A percentile compares a stretch with the other conserved stretches of the same genome.
Evolutionary conservation across 1,284 basidiomycete species (phyloP).

Genomic region (Schizophyllum amplum): DNA sequence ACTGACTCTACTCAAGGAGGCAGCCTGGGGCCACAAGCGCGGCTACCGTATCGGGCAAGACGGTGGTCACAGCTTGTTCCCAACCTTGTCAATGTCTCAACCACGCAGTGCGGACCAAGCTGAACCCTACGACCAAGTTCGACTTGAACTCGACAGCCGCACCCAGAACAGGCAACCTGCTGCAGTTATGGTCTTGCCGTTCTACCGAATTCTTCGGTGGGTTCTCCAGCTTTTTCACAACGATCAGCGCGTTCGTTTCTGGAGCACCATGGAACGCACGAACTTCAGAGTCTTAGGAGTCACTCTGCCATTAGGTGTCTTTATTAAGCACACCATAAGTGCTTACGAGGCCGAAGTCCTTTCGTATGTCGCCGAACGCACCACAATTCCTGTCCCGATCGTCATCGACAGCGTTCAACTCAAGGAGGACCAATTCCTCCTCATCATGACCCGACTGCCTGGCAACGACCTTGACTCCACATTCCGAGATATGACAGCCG

Average conservation of each 20-base stretch:
- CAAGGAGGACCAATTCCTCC: background rate
- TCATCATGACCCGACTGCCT: background rate
- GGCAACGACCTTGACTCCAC: constrained; percentile 1
- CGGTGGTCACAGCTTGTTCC: too few species aligned
- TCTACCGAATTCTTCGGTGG: background rate
- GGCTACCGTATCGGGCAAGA: too few species aligned
- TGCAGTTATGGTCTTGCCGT: background rate
- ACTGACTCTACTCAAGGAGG: too few species aligned
- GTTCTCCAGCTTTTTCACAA: background rate
- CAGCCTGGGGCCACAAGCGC: too few species aligned
- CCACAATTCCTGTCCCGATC: constrained; percentile 5
- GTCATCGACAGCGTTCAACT: constrained; percentile 4
- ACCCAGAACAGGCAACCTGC: too few species aligned
- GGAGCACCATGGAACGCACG: background rate
- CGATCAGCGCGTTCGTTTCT: background rate
- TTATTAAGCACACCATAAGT: background rate
- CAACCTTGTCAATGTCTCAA: too few species aligned
- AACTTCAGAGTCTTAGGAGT: background rate
- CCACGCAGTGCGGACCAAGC: too few species aligned
- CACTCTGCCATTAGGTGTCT: background rate
- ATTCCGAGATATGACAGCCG: background rate
- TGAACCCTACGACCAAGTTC: too few species aligned
- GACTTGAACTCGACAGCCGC: too few species aligned
- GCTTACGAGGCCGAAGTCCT: constrained; percentile 37
- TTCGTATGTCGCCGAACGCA: constrained; percentile 19